Base-by-base conservation (phyloP, 441 rosid genomes). In the Francoa sonchifolia region DNA sequence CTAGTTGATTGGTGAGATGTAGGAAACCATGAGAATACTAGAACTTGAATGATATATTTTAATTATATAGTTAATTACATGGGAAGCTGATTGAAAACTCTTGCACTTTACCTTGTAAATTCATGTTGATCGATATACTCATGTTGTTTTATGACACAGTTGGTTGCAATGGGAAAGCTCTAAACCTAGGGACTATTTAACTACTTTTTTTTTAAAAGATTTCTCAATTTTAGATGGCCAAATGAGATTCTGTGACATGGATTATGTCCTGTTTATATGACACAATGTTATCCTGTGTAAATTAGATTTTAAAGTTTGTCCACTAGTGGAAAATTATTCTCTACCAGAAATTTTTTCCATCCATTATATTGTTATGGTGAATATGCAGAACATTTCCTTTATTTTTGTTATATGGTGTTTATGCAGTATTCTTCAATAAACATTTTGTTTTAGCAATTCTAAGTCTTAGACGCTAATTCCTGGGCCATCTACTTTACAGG, bases 401-500 rank as follows among this genome's bases (percentile, higher is more conserved):
- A n/a, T n/a, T n/a, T n/a, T n/a, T n/a, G n/a, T n/a, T n/a, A n/a
- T n/a, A 19, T 1, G 22, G 1, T 48, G 1, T 19, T 4, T 15
- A 26, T 38, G 27, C 11, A 22, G 17, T 16, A 29, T 14, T 31
- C 6, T 14, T 18, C 6, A 25, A 18, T 31, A 14, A 9, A 11
- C 25, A 22, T 1, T 20, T 36, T 17, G 23, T n/a, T 36, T 39
- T 43, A 11, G 4, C 12, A 26, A 11, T 5, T n/a, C n/a, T n/a
- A n/a, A n/a, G n/a, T 12, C 2, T 30, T 42, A 46, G 13, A 42
- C 19, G 19, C 13, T 45, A 8, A 26, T 31, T 23, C 25, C 19
- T 33, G 28, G 29, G 17, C 11, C 14, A 16, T 44, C 13, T 18
- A 30, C 28, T 48, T 66, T 48, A 47, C 76, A 87, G 99, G 77